phyloP scores from a whole-genome alignment of 805 yeast species.

The Metschnikowia proteae region DNA sequence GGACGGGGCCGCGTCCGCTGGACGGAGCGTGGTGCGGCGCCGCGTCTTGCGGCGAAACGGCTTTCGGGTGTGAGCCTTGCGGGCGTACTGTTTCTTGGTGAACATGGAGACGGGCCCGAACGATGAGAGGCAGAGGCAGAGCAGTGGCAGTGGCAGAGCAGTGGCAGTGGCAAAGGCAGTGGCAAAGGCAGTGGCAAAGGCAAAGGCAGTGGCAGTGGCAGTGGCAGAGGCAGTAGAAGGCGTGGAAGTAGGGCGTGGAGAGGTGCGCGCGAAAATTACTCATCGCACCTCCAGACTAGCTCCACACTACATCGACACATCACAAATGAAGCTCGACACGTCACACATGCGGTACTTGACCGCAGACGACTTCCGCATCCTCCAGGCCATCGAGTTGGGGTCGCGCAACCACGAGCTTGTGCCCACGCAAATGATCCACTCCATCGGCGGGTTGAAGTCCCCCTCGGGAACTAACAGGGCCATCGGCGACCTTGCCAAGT shows the following conservation, averaged over 20 bases:
- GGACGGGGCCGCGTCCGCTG: background rate
- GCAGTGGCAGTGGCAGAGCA: too few species aligned
- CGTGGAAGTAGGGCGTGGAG: background rate
- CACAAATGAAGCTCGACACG: conserved; percentile 81
- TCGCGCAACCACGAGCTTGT: conserved; percentile 92
- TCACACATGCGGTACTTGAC: conserved; percentile 91
- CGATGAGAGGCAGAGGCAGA: background rate
- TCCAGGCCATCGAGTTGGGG: conserved; percentile 87
- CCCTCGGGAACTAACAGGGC: conserved; percentile 73
- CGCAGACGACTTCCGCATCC: conserved; percentile 83
- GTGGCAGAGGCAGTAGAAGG: background rate
- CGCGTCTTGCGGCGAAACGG: conserved; percentile 9
- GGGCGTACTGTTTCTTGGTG: conserved; percentile 10
- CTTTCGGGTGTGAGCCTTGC: conserved; percentile 8
- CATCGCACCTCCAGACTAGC: background rate
- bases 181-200: background rate
- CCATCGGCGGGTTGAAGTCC: conserved; percentile 72
- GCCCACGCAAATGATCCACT: conserved; percentile 80
- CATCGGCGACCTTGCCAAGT: conserved; percentile 82
- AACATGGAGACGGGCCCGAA: conserved; percentile 9
- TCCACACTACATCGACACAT: too few species aligned
- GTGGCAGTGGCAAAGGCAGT: background rate
- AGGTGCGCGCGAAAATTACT: background rate
- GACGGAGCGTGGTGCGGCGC: conserved; percentile 6
- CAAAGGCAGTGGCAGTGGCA: too few species aligned